Conservation (phyloP, 495 filamentous ascomycete species). For the Neurospora sp. region DNA sequence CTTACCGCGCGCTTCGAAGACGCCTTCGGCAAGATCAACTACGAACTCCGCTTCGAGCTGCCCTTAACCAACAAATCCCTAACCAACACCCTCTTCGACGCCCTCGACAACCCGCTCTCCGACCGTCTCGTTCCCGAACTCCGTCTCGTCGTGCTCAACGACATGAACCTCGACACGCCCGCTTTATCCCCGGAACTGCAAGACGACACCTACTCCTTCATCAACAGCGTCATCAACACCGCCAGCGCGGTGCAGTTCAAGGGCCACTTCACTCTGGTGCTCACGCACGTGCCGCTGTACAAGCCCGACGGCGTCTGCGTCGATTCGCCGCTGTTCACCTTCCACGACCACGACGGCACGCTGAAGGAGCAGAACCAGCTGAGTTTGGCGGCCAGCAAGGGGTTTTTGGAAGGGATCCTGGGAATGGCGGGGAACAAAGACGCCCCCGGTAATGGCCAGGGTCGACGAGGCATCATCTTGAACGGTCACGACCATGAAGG, state of each 20-base stretch:
- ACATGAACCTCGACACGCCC: constrained; percentile 83
- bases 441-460: constrained; percentile 45
- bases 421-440: constrained; percentile 55
- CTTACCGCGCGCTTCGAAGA: constrained; percentile 70
- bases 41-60: constrained; percentile 67
- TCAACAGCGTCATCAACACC: constrained; percentile 61
- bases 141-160: constrained; percentile 77
- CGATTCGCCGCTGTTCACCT: constrained; percentile 71
- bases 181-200: constrained; percentile 55
- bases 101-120: constrained; percentile 21
- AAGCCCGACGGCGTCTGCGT: constrained; percentile 76
- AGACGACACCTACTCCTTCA: constrained; percentile 60
- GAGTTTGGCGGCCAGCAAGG: constrained; percentile 50
- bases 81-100: constrained; percentile 26
- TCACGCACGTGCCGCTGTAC: constrained; percentile 88
- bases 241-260: constrained; percentile 55
- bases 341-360: constrained; percentile 56
- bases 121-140: constrained; percentile 49
- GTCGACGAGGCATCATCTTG: constrained; percentile 59
- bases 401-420: constrained; percentile 68
- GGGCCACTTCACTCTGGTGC: constrained; percentile 64
- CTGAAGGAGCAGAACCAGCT: constrained; percentile 91
- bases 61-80: constrained; percentile 26
- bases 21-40: constrained; percentile 77
- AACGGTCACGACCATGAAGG: constrained; percentile 94